Conservation (phyloP, 225 moss, liverwort and hornwort genomes). For the Physcomitrium patens region DNA sequence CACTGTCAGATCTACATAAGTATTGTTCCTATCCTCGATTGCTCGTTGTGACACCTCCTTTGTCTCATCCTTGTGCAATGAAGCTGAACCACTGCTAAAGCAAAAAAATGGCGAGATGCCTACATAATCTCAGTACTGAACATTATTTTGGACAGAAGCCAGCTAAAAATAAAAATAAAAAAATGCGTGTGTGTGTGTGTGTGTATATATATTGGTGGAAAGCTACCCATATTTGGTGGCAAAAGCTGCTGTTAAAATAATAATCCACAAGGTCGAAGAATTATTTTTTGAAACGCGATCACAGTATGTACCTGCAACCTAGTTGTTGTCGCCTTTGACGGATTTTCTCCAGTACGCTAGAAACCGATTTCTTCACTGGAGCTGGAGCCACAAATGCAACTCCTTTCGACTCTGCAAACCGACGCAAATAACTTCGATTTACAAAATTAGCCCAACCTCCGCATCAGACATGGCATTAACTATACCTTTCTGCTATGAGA, state of each 20-base stretch:
- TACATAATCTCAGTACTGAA: background rate
- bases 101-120: slow-evolving; percentile 26
- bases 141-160: background rate
- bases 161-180: background rate
- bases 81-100: slow-evolving; percentile 36
- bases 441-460: slow-evolving; percentile 5
- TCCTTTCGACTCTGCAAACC: slow-evolving; percentile 56
- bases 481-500: background rate
- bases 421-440: background rate
- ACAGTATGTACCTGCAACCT: slow-evolving; percentile 53
- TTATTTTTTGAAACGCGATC: background rate
- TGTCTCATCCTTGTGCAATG: slow-evolving; percentile 35
- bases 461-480: background rate
- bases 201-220: background rate
- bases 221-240: background rate
- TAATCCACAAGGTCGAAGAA: slow-evolving; percentile 1
- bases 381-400: slow-evolving; percentile 60
- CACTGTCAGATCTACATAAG: slow-evolving; percentile 40
- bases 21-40: slow-evolving; percentile 28
- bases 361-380: slow-evolving; percentile 55
- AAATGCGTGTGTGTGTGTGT: too few species aligned
- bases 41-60: slow-evolving; percentile 36
- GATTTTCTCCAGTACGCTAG: slow-evolving; percentile 59
- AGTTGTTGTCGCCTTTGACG: slow-evolving; percentile 61
- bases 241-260: background rate